A percentile compares a stretch with the other conserved stretches of the same genome.
phyloP scores from a whole-genome alignment of 148 eudicot genomes.

The Diospyros lotus region DNA sequence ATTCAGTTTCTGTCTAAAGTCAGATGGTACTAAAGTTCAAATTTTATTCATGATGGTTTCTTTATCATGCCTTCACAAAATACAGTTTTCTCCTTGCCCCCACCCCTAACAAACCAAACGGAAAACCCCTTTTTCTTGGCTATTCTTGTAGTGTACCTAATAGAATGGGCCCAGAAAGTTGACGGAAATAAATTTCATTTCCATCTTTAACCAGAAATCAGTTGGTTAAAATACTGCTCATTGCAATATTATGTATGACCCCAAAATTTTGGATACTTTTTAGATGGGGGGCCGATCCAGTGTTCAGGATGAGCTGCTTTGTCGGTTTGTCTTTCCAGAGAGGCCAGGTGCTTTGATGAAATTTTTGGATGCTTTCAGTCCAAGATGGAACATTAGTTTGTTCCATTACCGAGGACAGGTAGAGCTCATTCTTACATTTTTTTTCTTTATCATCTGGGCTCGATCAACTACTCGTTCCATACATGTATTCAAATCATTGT shows the following conservation, averaged over 20 bases:
- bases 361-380: constrained; percentile 83
- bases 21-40: background rate
- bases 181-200: background rate
- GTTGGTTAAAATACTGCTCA: background rate
- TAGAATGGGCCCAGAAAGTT: background rate
- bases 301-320: constrained; percentile 71
- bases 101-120: too few relatives aligned
- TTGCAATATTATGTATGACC: background rate
- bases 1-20: background rate
- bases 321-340: constrained; percentile 87
- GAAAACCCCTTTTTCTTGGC: too few relatives aligned
- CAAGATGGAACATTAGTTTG: constrained; percentile 91
- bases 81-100: too few relatives aligned
- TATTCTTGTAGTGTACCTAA: too few relatives aligned
- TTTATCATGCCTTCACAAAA: background rate
- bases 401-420: constrained; percentile 96
- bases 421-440: constrained; percentile 2
- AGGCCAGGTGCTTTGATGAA: constrained; percentile 88
- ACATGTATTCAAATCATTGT: too few relatives aligned
- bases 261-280: constrained; percentile 9
- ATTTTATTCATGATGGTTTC: background rate
- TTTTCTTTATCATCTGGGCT: background rate
- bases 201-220: background rate
- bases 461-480: too few relatives aligned
- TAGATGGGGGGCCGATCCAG: constrained; percentile 84